Evolutionary conservation across 2,329 filamentous ascomycete genomes (phyloP), one percentile per base, ranked within the genome.

Genomic region (Aspergillus sp.): DNA sequence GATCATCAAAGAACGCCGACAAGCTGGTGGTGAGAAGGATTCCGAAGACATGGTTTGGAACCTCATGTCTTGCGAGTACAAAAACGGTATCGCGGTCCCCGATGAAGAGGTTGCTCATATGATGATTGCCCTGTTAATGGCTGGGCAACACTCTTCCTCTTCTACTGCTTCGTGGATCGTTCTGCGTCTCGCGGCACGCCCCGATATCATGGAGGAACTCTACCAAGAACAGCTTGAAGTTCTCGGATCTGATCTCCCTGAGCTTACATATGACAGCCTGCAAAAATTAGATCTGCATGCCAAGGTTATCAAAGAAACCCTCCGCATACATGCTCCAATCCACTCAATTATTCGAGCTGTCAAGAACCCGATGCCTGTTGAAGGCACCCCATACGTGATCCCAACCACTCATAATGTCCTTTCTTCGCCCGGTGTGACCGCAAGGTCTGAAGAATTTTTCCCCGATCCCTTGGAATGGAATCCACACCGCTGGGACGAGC

Each of bases 291-390:
- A 88, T 39, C 80, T 96, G 13, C 88, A 95, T 73, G 77, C 84
- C 57, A 85, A 88, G 57, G 83, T 94, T 51, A 79, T 96, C 70
- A 93, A 91, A 73, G 90, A 96, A 71, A 95, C 90, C 3, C 83
- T 96, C 33, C 86, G 90, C 50, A 76, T 96, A 11, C 88, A 96
- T 66, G 86, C 90, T 1, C 90, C 90, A 1, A 96, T 97, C 60
- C 90, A 96, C 77, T 93, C 88, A 40, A 95, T 97, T 61, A 81
- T 97, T 77, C 88, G 90, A 58, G 86, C 88, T 57, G 91, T 95
- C 66, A 95, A 91, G 73, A 81, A 82, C 53, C 89, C 90, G 46
- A 88, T 96, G 79, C 78, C 82, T 8, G 79, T 95, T 27, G 82
- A 89, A 28, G 87, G 86, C 52, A 94, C 88, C 34, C 85, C 85